phyloP scores from a whole-genome alignment of 2,329 filamentous ascomycete genomes.

The Camillea tinctor region DNA sequence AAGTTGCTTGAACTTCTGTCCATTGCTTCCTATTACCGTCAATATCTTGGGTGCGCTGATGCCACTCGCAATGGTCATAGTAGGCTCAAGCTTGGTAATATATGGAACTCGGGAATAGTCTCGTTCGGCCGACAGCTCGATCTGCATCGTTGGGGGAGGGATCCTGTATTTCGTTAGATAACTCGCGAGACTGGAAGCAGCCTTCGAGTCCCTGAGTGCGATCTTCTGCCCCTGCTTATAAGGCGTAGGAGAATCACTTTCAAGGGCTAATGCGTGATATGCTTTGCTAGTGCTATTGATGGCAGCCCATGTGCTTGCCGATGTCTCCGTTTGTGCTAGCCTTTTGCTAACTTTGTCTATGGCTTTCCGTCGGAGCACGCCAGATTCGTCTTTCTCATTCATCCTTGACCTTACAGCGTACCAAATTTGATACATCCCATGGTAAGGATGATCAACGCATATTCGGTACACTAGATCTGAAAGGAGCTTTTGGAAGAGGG shows the following conservation, averaged over 20 bases:
- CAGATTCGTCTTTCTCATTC: constrained; percentile 70
- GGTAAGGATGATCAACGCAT: constrained; percentile 89
- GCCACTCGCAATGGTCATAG: constrained; percentile 83
- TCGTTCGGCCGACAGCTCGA: constrained; percentile 69
- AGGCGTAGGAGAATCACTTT: constrained; percentile 59
- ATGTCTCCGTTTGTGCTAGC: constrained; percentile 53
- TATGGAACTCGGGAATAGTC: constrained; percentile 76
- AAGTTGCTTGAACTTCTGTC: constrained; percentile 79
- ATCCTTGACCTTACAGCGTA: constrained; percentile 70
- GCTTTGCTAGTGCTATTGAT: constrained; percentile 72
- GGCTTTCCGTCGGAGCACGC: constrained; percentile 70
- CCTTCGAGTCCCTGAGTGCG: constrained; percentile 56
- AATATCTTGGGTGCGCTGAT: constrained; percentile 94
- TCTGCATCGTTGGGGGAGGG: constrained; percentile 85
- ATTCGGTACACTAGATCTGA: constrained; percentile 75
- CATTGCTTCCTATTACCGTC: constrained; percentile 75
- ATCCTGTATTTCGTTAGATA: constrained; percentile 65
- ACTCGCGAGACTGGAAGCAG: constrained; percentile 62
- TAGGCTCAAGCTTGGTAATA: constrained; percentile 69
- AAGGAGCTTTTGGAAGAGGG: constrained; percentile 74
- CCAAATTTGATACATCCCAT: constrained; percentile 97
- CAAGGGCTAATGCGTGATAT: constrained; percentile 64
- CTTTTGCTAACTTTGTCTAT: constrained; percentile 66
- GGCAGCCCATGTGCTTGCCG: constrained; percentile 61
- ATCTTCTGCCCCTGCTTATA: constrained; percentile 69